Conservation (phyloP, 371 early-diverging fungal genomes). For the Amoeboaphelidium protococcarum region DNA sequence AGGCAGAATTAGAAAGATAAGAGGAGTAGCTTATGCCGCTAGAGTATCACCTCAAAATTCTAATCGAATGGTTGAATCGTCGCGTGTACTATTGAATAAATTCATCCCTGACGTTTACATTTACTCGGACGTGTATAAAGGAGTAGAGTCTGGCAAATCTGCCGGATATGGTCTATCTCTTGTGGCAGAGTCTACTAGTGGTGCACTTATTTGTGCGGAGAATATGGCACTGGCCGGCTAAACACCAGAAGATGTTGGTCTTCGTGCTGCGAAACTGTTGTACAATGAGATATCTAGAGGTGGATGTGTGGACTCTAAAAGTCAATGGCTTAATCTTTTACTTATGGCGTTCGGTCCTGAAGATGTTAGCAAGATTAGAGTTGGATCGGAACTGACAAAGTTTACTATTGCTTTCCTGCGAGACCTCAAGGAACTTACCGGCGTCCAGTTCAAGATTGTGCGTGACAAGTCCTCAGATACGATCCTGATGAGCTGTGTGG, state of each 20-base stretch:
- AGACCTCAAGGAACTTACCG: conserved; percentile 63
- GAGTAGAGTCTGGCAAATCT: conserved; percentile 67
- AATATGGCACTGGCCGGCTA: conserved; percentile 16
- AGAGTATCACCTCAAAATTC: conserved; percentile 84
- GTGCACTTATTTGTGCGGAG: conserved; percentile 54
- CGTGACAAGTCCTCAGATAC: conserved; percentile 24
- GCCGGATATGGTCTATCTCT: conserved; percentile 76
- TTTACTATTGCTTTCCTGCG: conserved; percentile 70
- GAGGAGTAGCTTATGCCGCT: conserved; percentile 70
- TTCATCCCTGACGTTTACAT: conserved; percentile 88
- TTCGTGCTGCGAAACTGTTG: conserved; percentile 38
- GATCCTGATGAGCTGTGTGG: conserved; percentile 58
- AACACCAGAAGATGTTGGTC: conserved; percentile 65
- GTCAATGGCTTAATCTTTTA: conserved; percentile 62
- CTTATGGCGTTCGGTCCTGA: conserved; percentile 67
- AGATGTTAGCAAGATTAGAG: conserved; percentile 69
- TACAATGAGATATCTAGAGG: conserved; percentile 57
- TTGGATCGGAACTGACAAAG: conserved; percentile 52
- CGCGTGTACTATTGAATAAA: conserved; percentile 50
- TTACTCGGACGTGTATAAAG: conserved; percentile 85
- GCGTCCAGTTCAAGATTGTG: conserved; percentile 62
- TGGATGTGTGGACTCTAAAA: conserved; percentile 61
- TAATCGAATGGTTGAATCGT: conserved; percentile 69
- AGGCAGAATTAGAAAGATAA: conserved; percentile 66
- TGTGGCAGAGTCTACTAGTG: conserved; percentile 73